Conservation (phyloP, 441 rosid species). For the Lepidium campestre region DNA sequence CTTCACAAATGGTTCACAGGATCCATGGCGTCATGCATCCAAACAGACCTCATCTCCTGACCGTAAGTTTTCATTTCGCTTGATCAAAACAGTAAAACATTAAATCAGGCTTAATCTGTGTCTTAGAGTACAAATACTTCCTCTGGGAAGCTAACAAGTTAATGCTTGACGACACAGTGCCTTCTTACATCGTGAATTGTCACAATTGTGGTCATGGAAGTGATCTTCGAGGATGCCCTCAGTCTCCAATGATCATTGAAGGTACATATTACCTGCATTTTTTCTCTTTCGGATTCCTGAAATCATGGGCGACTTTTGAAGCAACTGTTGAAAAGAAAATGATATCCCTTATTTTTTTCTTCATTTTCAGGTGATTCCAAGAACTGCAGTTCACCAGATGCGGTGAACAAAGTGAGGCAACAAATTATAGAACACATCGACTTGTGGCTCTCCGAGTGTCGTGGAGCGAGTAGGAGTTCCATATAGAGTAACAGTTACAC, state of each 20-base stretch:
- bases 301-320: background rate
- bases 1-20: slow-evolving; percentile 94
- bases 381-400: slow-evolving; percentile 80
- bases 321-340: background rate
- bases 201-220: slow-evolving; percentile 93
- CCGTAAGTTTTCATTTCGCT: slow-evolving; percentile 37
- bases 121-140: background rate
- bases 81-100: background rate
- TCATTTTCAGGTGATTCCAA: slow-evolving; percentile 55
- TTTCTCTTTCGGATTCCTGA: background rate
- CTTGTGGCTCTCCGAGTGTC: slow-evolving; percentile 89
- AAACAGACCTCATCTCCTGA: slow-evolving; percentile 80
- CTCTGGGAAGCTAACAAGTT: background rate
- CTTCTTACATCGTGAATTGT: slow-evolving; percentile 69
- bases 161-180: slow-evolving; percentile 44
- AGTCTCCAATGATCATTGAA: slow-evolving; percentile 64
- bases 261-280: slow-evolving; percentile 32
- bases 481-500: slow-evolving; percentile 25
- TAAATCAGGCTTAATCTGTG: background rate
- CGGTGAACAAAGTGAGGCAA: slow-evolving; percentile 79
- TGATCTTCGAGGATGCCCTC: slow-evolving; percentile 95
- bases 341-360: background rate
- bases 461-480: slow-evolving; percentile 34
- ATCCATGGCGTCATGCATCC: slow-evolving; percentile 98
- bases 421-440: slow-evolving; percentile 66